Conservation (phyloP, 2,329 filamentous ascomycete species). For the Aspergillus aculeatus region DNA sequence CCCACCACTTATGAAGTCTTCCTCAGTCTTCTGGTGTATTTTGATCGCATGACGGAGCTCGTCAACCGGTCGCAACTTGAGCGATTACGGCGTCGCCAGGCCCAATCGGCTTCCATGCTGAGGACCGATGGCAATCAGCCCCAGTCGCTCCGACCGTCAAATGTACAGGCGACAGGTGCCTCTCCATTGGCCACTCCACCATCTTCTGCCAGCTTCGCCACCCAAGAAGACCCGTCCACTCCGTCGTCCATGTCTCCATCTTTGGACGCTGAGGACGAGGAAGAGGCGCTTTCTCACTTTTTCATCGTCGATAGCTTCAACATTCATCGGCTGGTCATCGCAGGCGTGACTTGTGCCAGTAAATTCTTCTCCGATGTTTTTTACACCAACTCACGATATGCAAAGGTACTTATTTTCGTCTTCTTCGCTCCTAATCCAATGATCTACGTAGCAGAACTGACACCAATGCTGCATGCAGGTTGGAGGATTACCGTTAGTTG, state of each 20-base stretch:
- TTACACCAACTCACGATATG: constrained; percentile 98
- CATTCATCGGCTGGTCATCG: constrained; percentile 93
- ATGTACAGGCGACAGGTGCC: constrained; percentile 20
- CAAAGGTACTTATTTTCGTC: constrained; percentile 68
- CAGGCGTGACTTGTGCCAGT: constrained; percentile 95
- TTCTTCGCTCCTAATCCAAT: not conserved
- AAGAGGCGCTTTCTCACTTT: constrained; percentile 63
- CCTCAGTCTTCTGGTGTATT: constrained; percentile 90
- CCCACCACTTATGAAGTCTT: constrained; percentile 99
- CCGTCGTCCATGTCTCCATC: constrained; percentile 36
- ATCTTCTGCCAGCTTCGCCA: constrained; percentile 33
- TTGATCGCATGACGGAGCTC: constrained; percentile 96
- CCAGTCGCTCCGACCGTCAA: constrained; percentile 20
- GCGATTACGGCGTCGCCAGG: constrained; percentile 46
- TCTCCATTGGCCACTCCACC: constrained; percentile 39
- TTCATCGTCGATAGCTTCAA: constrained; percentile 99
- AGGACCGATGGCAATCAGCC: constrained; percentile 17
- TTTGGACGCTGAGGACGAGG: constrained; percentile 40
- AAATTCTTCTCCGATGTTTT: constrained; percentile 99
- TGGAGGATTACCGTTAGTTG: constrained; percentile 83
- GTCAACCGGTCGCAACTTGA: constrained; percentile 80
- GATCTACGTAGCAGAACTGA: not conserved
- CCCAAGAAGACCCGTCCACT: constrained; percentile 37
- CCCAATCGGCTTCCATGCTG: constrained; percentile 18
- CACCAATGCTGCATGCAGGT: constrained; percentile 58